Evolutionary conservation across 2,329 filamentous ascomycete genomes (phyloP).

Genomic region (Apiospora aurea): DNA sequence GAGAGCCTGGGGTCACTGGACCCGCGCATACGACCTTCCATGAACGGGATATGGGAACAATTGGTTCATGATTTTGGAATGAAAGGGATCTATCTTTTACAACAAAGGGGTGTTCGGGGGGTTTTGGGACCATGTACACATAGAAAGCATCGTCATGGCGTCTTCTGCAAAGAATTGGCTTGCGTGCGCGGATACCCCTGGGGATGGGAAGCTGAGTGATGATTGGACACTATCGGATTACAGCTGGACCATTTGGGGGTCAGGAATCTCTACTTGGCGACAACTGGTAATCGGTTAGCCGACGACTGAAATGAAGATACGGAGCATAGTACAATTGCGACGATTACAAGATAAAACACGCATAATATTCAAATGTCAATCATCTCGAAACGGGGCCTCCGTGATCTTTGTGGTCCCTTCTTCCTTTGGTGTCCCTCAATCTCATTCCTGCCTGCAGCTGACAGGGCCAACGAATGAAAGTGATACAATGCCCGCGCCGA

Average conservation of each 20-base stretch:
- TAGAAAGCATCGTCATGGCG: constrained; percentile 40
- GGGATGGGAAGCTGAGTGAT: constrained; percentile 35
- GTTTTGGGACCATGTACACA: constrained; percentile 35
- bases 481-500: neutral
- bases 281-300: constrained; percentile 29
- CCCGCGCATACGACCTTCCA: constrained; percentile 26
- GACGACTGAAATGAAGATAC: constrained; percentile 22
- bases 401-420: neutral
- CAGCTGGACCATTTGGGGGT: constrained; percentile 10
- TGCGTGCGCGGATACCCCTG: constrained; percentile 42
- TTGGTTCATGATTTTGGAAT: constrained; percentile 28
- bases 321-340: neutral
- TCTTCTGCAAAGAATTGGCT: constrained; percentile 38
- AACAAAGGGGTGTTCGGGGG: constrained; percentile 31
- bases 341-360: neutral
- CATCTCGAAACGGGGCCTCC: neutral
- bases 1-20: constrained; percentile 26
- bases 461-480: neutral
- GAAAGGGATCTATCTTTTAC: constrained; percentile 17
- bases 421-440: neutral
- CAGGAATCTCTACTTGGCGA: constrained; percentile 19
- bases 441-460: constrained; percentile 11
- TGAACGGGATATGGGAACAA: constrained; percentile 23
- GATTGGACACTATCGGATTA: constrained; percentile 17
- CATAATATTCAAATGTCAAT: neutral